phyloP scores from a whole-genome alignment of 495 filamentous ascomycete genomes.

The Bacidia gigantensis region DNA sequence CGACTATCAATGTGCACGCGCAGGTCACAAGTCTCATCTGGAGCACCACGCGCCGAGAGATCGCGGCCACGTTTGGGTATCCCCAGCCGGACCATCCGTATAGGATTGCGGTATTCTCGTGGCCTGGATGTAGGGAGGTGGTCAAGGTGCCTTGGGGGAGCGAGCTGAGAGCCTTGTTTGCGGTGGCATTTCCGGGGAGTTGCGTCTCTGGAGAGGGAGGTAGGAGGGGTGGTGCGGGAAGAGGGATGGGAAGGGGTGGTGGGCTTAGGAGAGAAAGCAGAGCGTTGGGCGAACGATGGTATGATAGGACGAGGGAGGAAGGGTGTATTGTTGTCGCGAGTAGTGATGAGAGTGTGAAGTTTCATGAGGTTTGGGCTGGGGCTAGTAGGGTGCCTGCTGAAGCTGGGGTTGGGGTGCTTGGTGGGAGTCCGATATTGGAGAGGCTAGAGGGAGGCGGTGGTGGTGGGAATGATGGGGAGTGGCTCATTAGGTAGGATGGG shows the following conservation, averaged over 20 bases:
- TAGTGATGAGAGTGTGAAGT: constrained; percentile 88
- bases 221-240: constrained; percentile 23
- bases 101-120: constrained; percentile 87
- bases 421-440: constrained; percentile 81
- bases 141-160: constrained; percentile 81
- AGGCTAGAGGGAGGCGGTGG: constrained; percentile 50
- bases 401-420: constrained; percentile 55
- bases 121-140: constrained; percentile 84
- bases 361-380: constrained; percentile 85
- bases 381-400: constrained; percentile 41
- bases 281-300: constrained; percentile 36
- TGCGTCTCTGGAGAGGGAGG: constrained; percentile 25
- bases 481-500: not conserved
- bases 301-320: constrained; percentile 52
- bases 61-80: constrained; percentile 88
- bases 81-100: constrained; percentile 86
- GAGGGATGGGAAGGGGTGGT: constrained; percentile 28
- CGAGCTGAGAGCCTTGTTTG: constrained; percentile 45
- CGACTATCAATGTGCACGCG: constrained; percentile 81
- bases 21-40: constrained; percentile 91
- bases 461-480: not conserved
- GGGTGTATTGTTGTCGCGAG: constrained; percentile 90
- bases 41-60: constrained; percentile 73
- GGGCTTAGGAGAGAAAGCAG: constrained; percentile 3
- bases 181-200: constrained; percentile 31